A percentile compares a stretch with the other conserved stretches of the same genome.
These are phyloP conservation scores for Circinella minor DNA, from an alignment of 371 early-diverging fungal species.

Conservation along the genomic window DNA sequence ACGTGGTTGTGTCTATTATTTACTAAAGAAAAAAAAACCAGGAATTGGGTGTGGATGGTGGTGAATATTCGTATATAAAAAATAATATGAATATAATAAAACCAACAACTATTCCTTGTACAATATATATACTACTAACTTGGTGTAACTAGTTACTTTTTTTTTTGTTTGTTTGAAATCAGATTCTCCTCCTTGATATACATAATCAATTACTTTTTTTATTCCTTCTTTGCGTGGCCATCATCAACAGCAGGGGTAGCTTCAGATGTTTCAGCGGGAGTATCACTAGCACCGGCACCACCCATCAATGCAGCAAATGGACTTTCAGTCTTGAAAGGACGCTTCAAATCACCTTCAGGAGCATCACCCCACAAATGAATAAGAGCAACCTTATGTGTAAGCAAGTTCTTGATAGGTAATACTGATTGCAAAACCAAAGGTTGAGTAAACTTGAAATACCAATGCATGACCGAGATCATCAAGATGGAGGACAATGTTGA, in stretches of 20 bases:
- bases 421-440: slow-evolving; percentile 91
- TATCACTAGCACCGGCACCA: slow-evolving; percentile 39
- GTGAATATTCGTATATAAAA: no score
- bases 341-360: slow-evolving; percentile 78
- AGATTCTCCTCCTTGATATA: no score
- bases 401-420: slow-evolving; percentile 77
- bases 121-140: no score
- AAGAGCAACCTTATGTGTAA: slow-evolving; percentile 74
- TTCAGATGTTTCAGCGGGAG: slow-evolving; percentile 28
- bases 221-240: slow-evolving; percentile 54
- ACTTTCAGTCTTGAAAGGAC: slow-evolving; percentile 84
- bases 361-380: slow-evolving; percentile 84
- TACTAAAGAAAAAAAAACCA: no score
- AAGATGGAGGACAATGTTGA: slow-evolving; percentile 69
- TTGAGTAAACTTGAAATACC: slow-evolving; percentile 88
- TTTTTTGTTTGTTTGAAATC: no score
- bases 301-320: slow-evolving; percentile 70
- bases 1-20: no score
- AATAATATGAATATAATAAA: no score
- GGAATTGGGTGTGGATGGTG: no score
- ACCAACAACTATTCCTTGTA: no score
- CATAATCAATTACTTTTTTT: slow-evolving; percentile 11
- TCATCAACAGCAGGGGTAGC: slow-evolving; percentile 39
- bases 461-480: slow-evolving; percentile 84
- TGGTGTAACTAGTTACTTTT: no score